Evolutionary conservation across 179 eudicot genomes (phyloP), one percentile per base, ranked within the genome.

Genomic region (Silene noctiflora): DNA sequence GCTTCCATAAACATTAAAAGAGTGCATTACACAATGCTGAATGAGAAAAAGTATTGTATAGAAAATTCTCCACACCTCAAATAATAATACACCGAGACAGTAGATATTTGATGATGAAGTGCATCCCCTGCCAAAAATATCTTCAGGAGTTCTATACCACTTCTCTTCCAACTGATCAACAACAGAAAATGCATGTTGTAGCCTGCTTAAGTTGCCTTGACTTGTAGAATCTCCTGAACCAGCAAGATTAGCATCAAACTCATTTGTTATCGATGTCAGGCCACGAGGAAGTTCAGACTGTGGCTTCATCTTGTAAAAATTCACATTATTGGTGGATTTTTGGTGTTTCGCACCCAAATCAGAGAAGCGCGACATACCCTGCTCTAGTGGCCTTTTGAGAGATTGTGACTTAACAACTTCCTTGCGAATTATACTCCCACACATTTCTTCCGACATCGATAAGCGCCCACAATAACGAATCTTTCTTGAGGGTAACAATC

Each of bases 111-210:
- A 91, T 19, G 92, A 84, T 79, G 83, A 84, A 42, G 88, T 85
- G 81, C 87, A 89, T 31, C 72, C 83, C 84, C 82, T 83, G 74
- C 85, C 91, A 74, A 51, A 78, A 69, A 83, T 77, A 82, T 85
- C 88, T 85, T 93, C 99, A 3, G 98, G 98, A 82, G 94, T 87
- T 72, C 89, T 74, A 83, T 95, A 95, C 99, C 99, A 95, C 59
- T 86, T 88, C 82, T 82, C 94, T 82, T 95, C 99, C 66, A 84
- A 75, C 68, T 79, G 81, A 81, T 70, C 82, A 73, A 80, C 83
- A 35, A n/a, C 88, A 80, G 77, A 86, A 63, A 81, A 51, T 56
- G 79, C 75, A 56, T 61, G 77, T 67, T 71, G 64, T 33, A 79
- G 73, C 73, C 82, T 39, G 31, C 81, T 67, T 44, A 83, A 78